Base-by-base conservation (phyloP, 148 eudicot species). In the Silene uniflora region DNA sequence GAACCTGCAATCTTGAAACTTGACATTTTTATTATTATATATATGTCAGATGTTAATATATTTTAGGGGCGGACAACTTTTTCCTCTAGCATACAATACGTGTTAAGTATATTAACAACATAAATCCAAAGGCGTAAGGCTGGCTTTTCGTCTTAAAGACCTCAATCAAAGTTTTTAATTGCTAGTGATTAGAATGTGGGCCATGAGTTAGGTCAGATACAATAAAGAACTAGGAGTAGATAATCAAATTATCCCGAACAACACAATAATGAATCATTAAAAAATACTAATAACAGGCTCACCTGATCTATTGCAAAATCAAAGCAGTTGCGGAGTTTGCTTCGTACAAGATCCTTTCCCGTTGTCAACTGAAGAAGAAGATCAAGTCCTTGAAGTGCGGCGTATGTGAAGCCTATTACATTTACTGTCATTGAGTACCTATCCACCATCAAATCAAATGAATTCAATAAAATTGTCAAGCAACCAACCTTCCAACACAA, bases 241-340 rank as follows among this genome's bases (percentile, higher is more conserved):
- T 10, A 25, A 47, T 12, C 19, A 61, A 73, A 55, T 27, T 27
- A 56, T n/a, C n/a, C n/a, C 23, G 22, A 22, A 25, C 22, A 54
- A 6, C 39, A 71, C 35, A 55, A 24, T 17, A 58, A 7, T 7
- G 18, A n/a, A 44, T 10, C 1, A 46, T 17, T 7, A 8, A 5
- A 17, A 29, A 19, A 61, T 4, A 23, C 22, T 6, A 67, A 59
- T 64, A 55, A 18, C 42, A 19, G 49, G 85, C 85, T 85, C 73
- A 84, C 98, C 93, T 93, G 98, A 83, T 93, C 97, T 79, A 83
- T 12, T 10, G 84, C 81, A 69, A 93, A 93, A 87, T 91, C 91
- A 11, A 93, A 79, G 83, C 81, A 85, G 70, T 72, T 74, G 29
- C 89, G 89, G 27, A 87, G 68, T n/a, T 77, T 87, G 76, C 83